These are phyloP conservation scores for Cordyceps tenuipes DNA, from an alignment of 2,329 filamentous ascomycete species.

Conservation along the genomic window DNA sequence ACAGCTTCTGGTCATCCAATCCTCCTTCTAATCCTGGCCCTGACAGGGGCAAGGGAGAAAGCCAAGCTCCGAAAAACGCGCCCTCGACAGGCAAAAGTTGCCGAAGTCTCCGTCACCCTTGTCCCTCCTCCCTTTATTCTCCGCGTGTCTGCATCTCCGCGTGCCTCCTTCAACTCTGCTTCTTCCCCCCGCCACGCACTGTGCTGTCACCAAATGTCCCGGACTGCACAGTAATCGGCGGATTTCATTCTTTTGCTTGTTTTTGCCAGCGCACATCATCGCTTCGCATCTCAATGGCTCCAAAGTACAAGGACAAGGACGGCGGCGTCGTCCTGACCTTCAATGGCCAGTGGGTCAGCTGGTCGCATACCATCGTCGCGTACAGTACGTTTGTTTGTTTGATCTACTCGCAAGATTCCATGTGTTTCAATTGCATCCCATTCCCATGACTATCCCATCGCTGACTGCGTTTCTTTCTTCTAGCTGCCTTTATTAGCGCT, in stretches of 20 bases:
- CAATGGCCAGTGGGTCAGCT: constrained; percentile 85
- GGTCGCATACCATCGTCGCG: constrained; percentile 73
- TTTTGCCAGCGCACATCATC: no score
- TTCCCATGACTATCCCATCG: neutral
- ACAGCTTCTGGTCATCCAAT: neutral
- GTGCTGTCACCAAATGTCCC: constrained; percentile 2
- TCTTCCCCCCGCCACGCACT: neutral
- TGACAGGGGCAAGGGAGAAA: no score
- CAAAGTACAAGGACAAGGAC: constrained; percentile 57
- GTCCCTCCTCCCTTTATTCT: neutral
- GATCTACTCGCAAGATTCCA: neutral
- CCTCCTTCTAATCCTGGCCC: neutral
- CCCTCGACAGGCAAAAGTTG: constrained; percentile 2
- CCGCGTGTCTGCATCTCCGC: neutral
- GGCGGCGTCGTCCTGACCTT: constrained; percentile 54
- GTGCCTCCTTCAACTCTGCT: neutral
- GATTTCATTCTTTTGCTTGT: constrained; percentile 6
- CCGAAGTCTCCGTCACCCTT: neutral
- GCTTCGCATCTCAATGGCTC: constrained; percentile 28
- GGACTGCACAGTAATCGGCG: constrained; percentile 2
- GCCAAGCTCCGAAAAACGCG: neutral
- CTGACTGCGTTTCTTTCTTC: constrained; percentile 5
- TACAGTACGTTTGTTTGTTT: constrained; percentile 57
- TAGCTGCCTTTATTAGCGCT: constrained; percentile 79
- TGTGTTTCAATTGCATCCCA: neutral